Evolutionary conservation across 768 basidiomycete genomes (phyloP), one percentile per base, ranked within the genome.

Genomic region (Podaxis sp.): DNA sequence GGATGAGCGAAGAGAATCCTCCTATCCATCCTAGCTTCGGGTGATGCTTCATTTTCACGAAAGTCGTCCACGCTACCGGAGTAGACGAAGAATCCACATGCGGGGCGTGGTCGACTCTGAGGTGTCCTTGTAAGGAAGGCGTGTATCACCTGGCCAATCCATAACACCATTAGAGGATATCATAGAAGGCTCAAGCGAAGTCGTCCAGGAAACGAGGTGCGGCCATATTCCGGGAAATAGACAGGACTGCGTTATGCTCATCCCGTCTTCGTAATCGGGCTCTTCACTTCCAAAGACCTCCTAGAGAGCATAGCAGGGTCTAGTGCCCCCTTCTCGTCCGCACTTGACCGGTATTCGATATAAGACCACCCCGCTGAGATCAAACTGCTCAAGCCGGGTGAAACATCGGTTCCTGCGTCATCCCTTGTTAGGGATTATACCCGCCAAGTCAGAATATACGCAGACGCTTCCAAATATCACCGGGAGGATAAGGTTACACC

Each of bases 191-290:
- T 7, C n/a, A 7, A 18, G 18, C 1, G 7, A 61, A 32, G 2
- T 32, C 72, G 60, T 50, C 72, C 71, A 16, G 66, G 63, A 48
- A 73, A 72, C 0, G 73, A 74, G 5, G 73, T 74, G 54, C 73
- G 72, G 1, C 72, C 69, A 61, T 72, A 73, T 10, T 67, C 63
- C 38, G 73, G 73, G 48, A 72, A n/a, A n/a, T n/a, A n/a, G n/a
- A n/a, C n/a, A n/a, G n/a, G n/a, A 59, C 9, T 69, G 64, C 37
- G 71, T 68, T 13, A 72, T 61, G n/a, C 62, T 54, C 70, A 73
- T 73, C 3, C 73, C 68, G 21, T 48, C 51, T 50, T 68, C 66
- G 16, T 50, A 50, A 1, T 65, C 48, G 51, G 67, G 65, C 21
- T 63, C 48, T 4, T 61, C 59, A 46, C 73, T 70, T 27, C 73